phyloP scores from a whole-genome alignment of 768 basidiomycete genomes.

The Cyclocybe aegerita region DNA sequence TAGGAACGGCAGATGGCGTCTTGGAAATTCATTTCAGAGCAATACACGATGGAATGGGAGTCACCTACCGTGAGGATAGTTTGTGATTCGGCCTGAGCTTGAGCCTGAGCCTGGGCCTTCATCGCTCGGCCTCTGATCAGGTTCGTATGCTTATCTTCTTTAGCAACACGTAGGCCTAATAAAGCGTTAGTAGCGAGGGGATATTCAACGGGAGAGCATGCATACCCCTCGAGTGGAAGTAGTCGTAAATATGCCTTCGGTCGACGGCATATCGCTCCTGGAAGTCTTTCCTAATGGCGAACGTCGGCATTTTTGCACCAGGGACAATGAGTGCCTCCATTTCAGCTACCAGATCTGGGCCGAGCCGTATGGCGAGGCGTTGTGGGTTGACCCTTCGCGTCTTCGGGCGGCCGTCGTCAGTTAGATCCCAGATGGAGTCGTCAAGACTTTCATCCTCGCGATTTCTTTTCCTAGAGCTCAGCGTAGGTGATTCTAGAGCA shows the following conservation, averaged over 20 bases:
- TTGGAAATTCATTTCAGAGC: not conserved
- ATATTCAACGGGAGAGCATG: conserved; percentile 48
- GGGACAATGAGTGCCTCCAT: conserved; percentile 70
- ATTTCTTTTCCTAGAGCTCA: conserved; percentile 16
- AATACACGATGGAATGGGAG: not conserved
- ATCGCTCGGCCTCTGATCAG: conserved; percentile 41
- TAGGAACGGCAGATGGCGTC: conserved; percentile 3
- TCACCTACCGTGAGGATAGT: conserved; percentile 11
- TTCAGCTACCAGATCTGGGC: conserved; percentile 65
- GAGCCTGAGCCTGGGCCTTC: conserved; percentile 30
- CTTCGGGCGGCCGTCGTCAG: conserved; percentile 40
- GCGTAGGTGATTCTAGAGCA: no score
- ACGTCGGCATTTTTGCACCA: conserved; percentile 78
- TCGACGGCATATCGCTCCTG: conserved; percentile 72
- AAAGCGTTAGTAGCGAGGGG: not conserved
- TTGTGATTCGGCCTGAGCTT: conserved; percentile 16
- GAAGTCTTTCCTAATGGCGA: conserved; percentile 65
- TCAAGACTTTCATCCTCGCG: conserved; percentile 20
- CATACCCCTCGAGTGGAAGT: conserved; percentile 66
- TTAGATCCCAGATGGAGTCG: conserved; percentile 20
- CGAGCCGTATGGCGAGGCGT: conserved; percentile 64
- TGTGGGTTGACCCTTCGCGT: conserved; percentile 65
- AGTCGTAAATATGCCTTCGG: conserved; percentile 75
- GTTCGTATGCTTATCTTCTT: conserved; percentile 62
- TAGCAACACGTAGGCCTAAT: conserved; percentile 57